Evolutionary conservation across 768 basidiomycete species (phyloP).

Genomic region (Botryobasidium botryosum): DNA sequence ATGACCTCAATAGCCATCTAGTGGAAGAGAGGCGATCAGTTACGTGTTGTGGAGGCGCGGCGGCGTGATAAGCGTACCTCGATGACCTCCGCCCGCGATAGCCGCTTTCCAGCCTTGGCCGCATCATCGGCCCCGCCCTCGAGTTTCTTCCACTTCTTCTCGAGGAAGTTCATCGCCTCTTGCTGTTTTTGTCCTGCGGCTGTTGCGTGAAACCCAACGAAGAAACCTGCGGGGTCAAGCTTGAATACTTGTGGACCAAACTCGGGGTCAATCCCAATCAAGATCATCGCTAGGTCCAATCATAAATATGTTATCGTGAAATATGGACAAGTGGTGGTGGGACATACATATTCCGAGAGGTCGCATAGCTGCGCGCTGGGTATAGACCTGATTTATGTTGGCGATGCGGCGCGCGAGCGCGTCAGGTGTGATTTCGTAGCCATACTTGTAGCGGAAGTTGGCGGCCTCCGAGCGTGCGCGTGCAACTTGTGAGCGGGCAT

Average conservation of each 20-base stretch:
- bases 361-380: constrained; percentile 92
- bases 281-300: constrained; percentile 63
- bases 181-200: constrained; percentile 95
- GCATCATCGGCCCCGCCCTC: constrained; percentile 71
- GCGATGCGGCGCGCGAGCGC: constrained; percentile 87
- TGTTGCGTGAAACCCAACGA: constrained; percentile 95
- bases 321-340: background rate
- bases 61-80: constrained; percentile 40
- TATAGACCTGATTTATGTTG: constrained; percentile 98
- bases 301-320: background rate
- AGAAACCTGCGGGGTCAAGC: constrained; percentile 96
- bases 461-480: constrained; percentile 82
- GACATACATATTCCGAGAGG: constrained; percentile 82
- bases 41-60: background rate
- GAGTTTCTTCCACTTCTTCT: constrained; percentile 98
- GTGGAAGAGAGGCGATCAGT: background rate
- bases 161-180: constrained; percentile 94
- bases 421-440: constrained; percentile 96
- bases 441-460: constrained; percentile 88
- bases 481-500: constrained; percentile 76
- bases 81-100: constrained; percentile 65
- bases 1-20: constrained; percentile 91
- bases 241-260: constrained; percentile 95
- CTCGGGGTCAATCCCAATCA: constrained; percentile 85
- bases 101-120: constrained; percentile 49